Base-by-base conservation (phyloP, 2,329 filamentous ascomycete species). In the Neoarthrinium moseri region DNA sequence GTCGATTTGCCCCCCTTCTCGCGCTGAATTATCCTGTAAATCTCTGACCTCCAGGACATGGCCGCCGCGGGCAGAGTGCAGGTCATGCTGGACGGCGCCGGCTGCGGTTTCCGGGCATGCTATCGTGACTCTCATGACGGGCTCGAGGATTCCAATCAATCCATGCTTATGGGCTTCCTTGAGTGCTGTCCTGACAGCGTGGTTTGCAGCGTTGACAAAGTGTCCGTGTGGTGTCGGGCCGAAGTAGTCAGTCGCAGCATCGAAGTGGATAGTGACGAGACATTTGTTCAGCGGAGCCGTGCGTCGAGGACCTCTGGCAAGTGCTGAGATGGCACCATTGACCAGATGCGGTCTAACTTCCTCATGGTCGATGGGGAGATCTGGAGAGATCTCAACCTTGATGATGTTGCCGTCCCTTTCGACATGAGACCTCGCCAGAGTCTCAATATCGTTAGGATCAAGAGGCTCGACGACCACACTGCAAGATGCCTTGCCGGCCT, bases 101-200 rank as follows among this genome's bases (percentile, higher is more conserved):
- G 96, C 84, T 6, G 81, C 84, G 5, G 78, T 77, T 66, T 96
- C 92, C 42, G 94, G 89, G 40, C 94, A 90, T 54, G 82, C 84
- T 60, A 99, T 95, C 43, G 86, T 83, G 5, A 89, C 89, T 49
- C 85, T 84, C 90, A 97, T 96, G 45, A 99, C 88, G 2, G 94
- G 94, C 61, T 99, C 94, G 70, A 97, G 86, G 30, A 99, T 73
- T 1, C 79, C 78, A 1, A 90, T 78, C 3, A 73, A 70, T 3
- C 71, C 61, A 22, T 69, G 65, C 8, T 75, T 69, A 45, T 81
- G 75, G 0, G 84, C 81, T 15, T 81, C 75, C 41, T 80, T 78
- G 1, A 97, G 76, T 0, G 86, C 85, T 7, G 78, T 73, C 48
- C 86, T 81, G 1, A 91, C 86, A 2, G 88, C 87, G 2, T 67